phyloP scores from a whole-genome alignment of 805 yeast species.

The Candida taoyuanica region DNA sequence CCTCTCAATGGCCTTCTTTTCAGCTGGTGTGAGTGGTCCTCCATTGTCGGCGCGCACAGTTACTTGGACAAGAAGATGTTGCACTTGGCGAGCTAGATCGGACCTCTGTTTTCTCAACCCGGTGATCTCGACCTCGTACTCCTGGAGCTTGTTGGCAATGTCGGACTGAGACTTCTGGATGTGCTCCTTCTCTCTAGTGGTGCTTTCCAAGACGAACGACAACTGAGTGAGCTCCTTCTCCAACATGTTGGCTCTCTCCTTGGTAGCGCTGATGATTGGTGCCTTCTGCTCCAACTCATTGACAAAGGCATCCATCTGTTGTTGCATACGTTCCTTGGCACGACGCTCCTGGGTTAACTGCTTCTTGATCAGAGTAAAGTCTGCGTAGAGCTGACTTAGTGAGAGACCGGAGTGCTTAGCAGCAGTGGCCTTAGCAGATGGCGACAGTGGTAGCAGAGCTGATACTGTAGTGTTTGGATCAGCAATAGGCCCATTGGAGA shows the following conservation, averaged over 20 bases:
- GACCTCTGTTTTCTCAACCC: conserved; percentile 51
- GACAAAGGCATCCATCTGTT: conserved; percentile 66
- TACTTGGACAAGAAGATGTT: conserved; percentile 62
- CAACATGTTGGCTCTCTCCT: conserved; percentile 49
- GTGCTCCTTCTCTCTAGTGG: conserved; percentile 44
- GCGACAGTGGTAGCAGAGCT: conserved; percentile 37
- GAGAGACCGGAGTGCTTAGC: conserved; percentile 48
- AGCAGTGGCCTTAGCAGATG: conserved; percentile 55
- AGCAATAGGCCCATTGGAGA: conserved; percentile 25
- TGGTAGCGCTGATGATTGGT: conserved; percentile 68
- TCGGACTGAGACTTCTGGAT: conserved; percentile 27
- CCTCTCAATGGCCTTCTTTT: conserved; percentile 57
- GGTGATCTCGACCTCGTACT: conserved; percentile 33
- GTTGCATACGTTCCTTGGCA: conserved; percentile 64
- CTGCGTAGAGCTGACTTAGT: conserved; percentile 60
- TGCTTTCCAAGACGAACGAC: conserved; percentile 48
- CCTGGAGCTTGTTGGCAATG: conserved; percentile 22
- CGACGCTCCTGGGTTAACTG: conserved; percentile 66
- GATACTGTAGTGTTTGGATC: conserved; percentile 20
- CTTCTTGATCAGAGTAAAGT: conserved; percentile 57
- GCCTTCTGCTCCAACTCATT: conserved; percentile 73
- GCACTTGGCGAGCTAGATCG: conserved; percentile 83
- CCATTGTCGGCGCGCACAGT: conserved; percentile 52
- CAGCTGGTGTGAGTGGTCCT: conserved; percentile 59
- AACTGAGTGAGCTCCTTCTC: conserved; percentile 54